phyloP scores from a whole-genome alignment of 129 eudicot genomes.

The Artemisia tridentata region DNA sequence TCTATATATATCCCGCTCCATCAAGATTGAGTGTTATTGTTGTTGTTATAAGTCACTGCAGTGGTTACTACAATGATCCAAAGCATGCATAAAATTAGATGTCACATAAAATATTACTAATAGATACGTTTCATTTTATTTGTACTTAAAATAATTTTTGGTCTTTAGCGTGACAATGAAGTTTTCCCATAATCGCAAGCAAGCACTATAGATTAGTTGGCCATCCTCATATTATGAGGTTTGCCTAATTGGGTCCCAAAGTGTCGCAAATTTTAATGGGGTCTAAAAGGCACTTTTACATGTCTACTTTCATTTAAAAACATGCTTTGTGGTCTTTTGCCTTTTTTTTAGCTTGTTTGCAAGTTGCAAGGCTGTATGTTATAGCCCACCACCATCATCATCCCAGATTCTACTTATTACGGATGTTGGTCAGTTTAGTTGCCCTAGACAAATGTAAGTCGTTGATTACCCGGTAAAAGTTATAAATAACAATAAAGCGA shows the following conservation, averaged over 20 bases:
- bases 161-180: background rate
- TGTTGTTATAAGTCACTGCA: too few species aligned
- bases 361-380: slow-evolving; percentile 37
- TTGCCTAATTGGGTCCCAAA: slow-evolving; percentile 28
- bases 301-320: slow-evolving; percentile 17
- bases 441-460: too few species aligned
- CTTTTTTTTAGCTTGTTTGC: slow-evolving; percentile 18
- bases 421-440: background rate
- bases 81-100: too few species aligned
- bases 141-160: too few species aligned
- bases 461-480: too few species aligned
- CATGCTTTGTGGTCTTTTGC: slow-evolving; percentile 22
- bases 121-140: too few species aligned
- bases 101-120: too few species aligned
- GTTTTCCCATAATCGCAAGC: background rate
- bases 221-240: slow-evolving; percentile 32
- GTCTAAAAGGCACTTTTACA: slow-evolving; percentile 38
- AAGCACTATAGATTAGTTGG: slow-evolving; percentile 3
- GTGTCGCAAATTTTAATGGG: slow-evolving; percentile 28
- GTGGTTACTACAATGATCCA: too few species aligned
- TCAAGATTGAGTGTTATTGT: too few species aligned
- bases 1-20: too few species aligned
- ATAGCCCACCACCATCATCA: slow-evolving; percentile 34
- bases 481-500: too few species aligned
- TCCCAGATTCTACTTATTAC: background rate